Percentiles rank a stretch among this genome's conserved stretches.
Evolutionary conservation across 1,284 basidiomycete genomes (phyloP).

Genomic region (Cryptococcus sp.): DNA sequence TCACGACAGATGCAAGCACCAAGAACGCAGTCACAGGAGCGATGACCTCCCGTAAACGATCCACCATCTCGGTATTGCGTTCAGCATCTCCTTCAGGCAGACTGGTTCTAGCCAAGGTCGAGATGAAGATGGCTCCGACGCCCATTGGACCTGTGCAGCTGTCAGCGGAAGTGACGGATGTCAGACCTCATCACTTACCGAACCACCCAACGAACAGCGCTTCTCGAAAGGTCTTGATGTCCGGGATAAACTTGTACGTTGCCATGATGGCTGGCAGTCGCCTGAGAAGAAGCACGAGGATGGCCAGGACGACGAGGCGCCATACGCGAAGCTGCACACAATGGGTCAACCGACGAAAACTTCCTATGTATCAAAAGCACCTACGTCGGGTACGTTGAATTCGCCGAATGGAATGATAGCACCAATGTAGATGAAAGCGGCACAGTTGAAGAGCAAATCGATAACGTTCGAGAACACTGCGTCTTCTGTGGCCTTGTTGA

Average conservation of each 20-base stretch:
- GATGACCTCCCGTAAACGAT: constrained; percentile 71
- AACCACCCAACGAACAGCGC: constrained; percentile 87
- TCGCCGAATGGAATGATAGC: constrained; percentile 89
- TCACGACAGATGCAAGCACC: constrained; percentile 81
- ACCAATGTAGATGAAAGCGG: constrained; percentile 88
- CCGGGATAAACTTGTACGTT: constrained; percentile 85
- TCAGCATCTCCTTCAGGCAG: constrained; percentile 62
- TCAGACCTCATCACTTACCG: constrained; percentile 54
- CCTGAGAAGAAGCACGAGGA: constrained; percentile 74
- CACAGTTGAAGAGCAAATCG: constrained; percentile 80
- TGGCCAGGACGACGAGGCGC: constrained; percentile 77
- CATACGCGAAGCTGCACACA: constrained; percentile 64
- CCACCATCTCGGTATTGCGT: constrained; percentile 60
- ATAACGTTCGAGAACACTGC: constrained; percentile 95
- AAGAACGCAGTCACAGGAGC: constrained; percentile 90
- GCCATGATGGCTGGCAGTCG: constrained; percentile 80
- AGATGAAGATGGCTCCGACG: constrained; percentile 85
- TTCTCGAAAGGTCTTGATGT: constrained; percentile 81
- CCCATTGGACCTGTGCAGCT: constrained; percentile 66
- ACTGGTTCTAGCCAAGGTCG: constrained; percentile 74
- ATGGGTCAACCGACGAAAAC: not conserved
- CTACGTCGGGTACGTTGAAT: constrained; percentile 65
- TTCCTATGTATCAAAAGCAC: constrained; percentile 4
- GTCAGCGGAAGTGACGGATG: not conserved
- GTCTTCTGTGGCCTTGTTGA: constrained; percentile 94